Conservation (phyloP, 2,329 filamentous ascomycete genomes). For the Sporothrix brunneoviolacea region DNA sequence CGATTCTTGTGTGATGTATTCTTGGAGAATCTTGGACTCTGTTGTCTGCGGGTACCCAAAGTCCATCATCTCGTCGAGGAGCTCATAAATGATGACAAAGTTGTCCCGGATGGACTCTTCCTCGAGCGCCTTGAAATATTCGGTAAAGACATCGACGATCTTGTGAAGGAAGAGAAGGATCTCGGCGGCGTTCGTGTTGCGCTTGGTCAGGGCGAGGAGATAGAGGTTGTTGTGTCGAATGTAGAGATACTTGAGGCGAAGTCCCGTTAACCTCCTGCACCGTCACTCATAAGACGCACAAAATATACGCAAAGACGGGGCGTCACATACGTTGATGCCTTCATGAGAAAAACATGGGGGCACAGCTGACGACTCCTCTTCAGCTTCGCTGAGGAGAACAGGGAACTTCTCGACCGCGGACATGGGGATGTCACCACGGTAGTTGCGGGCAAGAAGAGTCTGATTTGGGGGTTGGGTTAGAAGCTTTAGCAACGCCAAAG, state of each 20-base stretch:
- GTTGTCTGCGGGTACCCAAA: conserved; percentile 99
- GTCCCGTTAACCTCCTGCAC: no score
- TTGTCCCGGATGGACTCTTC: conserved; percentile 99
- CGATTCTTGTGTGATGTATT: conserved; percentile 98
- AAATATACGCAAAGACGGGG: no score
- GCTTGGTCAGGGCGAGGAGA: conserved; percentile 93
- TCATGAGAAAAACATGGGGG: conserved; percentile 97
- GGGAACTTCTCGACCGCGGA: conserved; percentile 98
- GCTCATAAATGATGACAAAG: conserved; percentile 98
- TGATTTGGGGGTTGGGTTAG: conserved; percentile 29
- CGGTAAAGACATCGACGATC: conserved; percentile 96
- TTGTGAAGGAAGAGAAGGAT: conserved; percentile 98
- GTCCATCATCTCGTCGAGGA: conserved; percentile 99
- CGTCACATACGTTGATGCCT: conserved; percentile 73
- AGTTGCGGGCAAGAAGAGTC: conserved; percentile 98
- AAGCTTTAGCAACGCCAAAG: no score
- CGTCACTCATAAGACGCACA: no score
- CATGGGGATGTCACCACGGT: conserved; percentile 98
- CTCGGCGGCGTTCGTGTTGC: conserved; percentile 97
- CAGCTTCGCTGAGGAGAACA: conserved; percentile 88
- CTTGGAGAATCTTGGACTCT: conserved; percentile 95
- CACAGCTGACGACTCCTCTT: conserved; percentile 97
- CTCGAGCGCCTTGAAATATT: conserved; percentile 98
- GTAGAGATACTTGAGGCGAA: conserved; percentile 72
- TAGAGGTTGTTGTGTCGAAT: conserved; percentile 99